Evolutionary conservation across 2,329 filamentous ascomycete species (phyloP).

Genomic region (Teratosphaeria nubilosa): DNA sequence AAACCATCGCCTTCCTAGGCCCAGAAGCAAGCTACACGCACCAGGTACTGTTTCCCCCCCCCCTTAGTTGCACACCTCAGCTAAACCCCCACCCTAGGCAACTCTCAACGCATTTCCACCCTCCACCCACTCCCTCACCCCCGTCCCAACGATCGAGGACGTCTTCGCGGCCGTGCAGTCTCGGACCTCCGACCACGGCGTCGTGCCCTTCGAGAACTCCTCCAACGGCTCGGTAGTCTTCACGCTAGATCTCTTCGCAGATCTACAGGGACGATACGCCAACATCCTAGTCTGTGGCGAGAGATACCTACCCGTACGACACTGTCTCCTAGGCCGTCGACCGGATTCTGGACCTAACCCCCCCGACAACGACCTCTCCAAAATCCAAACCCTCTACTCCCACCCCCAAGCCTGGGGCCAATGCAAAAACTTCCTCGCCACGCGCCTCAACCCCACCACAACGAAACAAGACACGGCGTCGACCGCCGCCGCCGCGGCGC

Average conservation of each 20-base stretch:
- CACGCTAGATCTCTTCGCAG: constrained; percentile 80
- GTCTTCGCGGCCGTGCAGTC: constrained; percentile 71
- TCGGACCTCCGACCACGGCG: constrained; percentile 55
- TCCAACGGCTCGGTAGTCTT: constrained; percentile 87
- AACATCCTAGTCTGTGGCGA: constrained; percentile 72
- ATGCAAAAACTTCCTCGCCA: constrained; percentile 64
- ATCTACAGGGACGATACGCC: constrained; percentile 53
- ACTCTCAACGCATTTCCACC: constrained; percentile 11
- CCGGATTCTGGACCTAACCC: too few relatives aligned
- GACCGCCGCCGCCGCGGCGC: constrained; percentile 72
- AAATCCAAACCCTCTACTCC: constrained; percentile 71
- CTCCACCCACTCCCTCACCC: constrained; percentile 3
- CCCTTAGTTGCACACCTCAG: not conserved
- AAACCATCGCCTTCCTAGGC: constrained; percentile 48
- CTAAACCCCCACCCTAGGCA: constrained; percentile 8
- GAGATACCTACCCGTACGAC: constrained; percentile 76
- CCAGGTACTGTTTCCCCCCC: constrained; percentile 40
- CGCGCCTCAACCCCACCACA: constrained; percentile 60
- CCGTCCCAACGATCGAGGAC: constrained; percentile 44
- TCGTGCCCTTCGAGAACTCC: constrained; percentile 93
- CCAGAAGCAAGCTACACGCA: constrained; percentile 59
- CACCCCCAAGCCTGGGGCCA: constrained; percentile 96
- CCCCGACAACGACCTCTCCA: constrained; percentile 41
- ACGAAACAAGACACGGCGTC: constrained; percentile 81
- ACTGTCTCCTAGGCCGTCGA: constrained; percentile 61